These are phyloP conservation scores for Mycena latifolia DNA, from an alignment of 768 basidiomycete genomes.

Conservation along the genomic window DNA sequence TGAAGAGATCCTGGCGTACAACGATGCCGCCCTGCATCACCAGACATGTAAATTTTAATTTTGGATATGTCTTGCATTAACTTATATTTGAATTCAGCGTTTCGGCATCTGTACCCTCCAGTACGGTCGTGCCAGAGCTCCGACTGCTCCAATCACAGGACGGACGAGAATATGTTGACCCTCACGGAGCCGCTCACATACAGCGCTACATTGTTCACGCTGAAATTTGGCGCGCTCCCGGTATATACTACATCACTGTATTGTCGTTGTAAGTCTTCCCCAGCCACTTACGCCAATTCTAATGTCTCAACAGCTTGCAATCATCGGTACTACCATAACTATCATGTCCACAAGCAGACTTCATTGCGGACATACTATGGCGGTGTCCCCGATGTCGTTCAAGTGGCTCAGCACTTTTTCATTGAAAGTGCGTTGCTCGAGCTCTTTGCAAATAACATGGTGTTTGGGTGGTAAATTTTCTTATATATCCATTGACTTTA, in stretches of 20 bases:
- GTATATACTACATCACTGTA: slow-evolving; percentile 18
- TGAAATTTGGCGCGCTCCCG: slow-evolving; percentile 10
- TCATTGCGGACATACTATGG: slow-evolving; percentile 29
- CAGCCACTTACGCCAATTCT: neutral
- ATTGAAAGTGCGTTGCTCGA: slow-evolving; percentile 33
- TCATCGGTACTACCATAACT: slow-evolving; percentile 17
- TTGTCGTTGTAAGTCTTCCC: slow-evolving; percentile 2
- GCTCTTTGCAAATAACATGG: slow-evolving; percentile 27
- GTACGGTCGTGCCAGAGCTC: neutral
- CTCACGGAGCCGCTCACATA: slow-evolving; percentile 7
- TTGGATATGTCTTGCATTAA: neutral
- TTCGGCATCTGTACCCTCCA: slow-evolving; percentile 11
- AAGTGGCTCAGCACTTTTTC: slow-evolving; percentile 31
- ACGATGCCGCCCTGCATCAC: neutral
- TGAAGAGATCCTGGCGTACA: neutral
- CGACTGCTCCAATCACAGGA: neutral
- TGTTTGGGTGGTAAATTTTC: slow-evolving; percentile 18
- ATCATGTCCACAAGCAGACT: slow-evolving; percentile 2
- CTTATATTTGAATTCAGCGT: slow-evolving; percentile 1
- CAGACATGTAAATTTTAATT: neutral
- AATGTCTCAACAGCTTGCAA: neutral
- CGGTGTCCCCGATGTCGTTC: slow-evolving; percentile 29
- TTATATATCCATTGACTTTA: neutral
- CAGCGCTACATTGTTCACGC: slow-evolving; percentile 2
- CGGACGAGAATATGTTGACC: neutral